phyloP scores from a whole-genome alignment of 2,329 filamentous ascomycete genomes.

The Colletotrichum sansevieriae region DNA sequence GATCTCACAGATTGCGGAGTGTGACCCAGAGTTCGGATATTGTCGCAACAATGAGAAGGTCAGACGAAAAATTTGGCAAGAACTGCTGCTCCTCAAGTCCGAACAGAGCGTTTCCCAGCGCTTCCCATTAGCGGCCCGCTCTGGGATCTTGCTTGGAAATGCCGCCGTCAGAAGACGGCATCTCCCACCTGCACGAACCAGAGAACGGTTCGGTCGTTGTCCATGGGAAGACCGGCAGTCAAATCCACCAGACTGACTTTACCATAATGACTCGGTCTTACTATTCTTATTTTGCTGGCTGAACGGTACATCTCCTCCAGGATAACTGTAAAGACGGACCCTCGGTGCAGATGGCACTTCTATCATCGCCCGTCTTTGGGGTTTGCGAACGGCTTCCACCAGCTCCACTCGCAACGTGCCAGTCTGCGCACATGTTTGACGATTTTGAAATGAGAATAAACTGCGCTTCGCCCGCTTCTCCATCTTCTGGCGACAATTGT shows the following conservation, averaged over 20 bases:
- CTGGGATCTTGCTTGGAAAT: slow-evolving; percentile 34
- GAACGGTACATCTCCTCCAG: slow-evolving; percentile 24
- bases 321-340: slow-evolving; percentile 1
- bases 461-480: slow-evolving; percentile 7
- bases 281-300: slow-evolving; percentile 18
- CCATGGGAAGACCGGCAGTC: background rate
- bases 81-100: slow-evolving; percentile 6
- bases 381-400: slow-evolving; percentile 19
- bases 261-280: slow-evolving; percentile 16
- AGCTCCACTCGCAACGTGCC: slow-evolving; percentile 26
- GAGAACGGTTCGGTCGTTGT: background rate
- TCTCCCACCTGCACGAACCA: slow-evolving; percentile 31
- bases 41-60: slow-evolving; percentile 23
- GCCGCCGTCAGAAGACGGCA: slow-evolving; percentile 29
- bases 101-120: slow-evolving; percentile 14
- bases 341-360: slow-evolving; percentile 19
- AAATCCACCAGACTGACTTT: slow-evolving; percentile 14
- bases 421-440: slow-evolving; percentile 28
- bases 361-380: background rate
- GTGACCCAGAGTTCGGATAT: slow-evolving; percentile 24
- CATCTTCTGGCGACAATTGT: slow-evolving; percentile 1
- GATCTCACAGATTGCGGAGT: slow-evolving; percentile 26
- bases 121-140: slow-evolving; percentile 32
- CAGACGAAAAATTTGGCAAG: slow-evolving; percentile 24
- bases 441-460: slow-evolving; percentile 22